A percentile compares a stretch with the other conserved stretches of the same genome.
These are phyloP conservation scores for Coemansia reversa DNA, from an alignment of 192 early-diverging fungal species.

Conservation along the genomic window DNA sequence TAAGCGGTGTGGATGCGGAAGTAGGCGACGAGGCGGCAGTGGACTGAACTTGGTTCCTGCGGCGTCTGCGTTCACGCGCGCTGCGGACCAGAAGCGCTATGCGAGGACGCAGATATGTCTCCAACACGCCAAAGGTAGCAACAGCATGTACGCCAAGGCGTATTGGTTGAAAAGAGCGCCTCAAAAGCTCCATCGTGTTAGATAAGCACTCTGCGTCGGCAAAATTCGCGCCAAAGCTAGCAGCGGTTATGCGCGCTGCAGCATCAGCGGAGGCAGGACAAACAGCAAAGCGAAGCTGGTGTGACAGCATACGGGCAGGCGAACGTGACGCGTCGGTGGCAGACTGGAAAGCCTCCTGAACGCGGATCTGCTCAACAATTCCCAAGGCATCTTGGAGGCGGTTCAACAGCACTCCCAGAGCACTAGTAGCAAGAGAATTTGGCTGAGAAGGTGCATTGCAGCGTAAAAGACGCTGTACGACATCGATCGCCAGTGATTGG, in stretches of 20 bases:
- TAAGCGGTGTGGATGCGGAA: neutral
- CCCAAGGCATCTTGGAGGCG: conserved; percentile 72
- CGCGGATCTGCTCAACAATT: conserved; percentile 60
- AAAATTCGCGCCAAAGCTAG: conserved; percentile 48
- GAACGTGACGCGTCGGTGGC: conserved; percentile 40
- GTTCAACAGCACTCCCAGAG: conserved; percentile 58
- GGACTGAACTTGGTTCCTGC: neutral
- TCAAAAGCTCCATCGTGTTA: conserved; percentile 18
- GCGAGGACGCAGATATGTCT: conserved; percentile 74
- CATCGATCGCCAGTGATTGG: neutral
- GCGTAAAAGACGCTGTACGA: neutral
- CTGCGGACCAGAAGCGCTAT: conserved; percentile 40
- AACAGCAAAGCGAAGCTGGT: conserved; percentile 70
- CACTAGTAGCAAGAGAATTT: conserved; percentile 9
- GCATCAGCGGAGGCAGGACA: conserved; percentile 50
- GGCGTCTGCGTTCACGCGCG: neutral
- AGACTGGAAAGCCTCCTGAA: conserved; percentile 61
- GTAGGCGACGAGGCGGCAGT: neutral
- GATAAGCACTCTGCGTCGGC: neutral
- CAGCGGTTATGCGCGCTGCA: neutral
- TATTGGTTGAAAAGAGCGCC: conserved; percentile 41
- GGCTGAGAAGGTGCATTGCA: neutral
- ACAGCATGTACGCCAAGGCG: conserved; percentile 84
- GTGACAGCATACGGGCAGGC: conserved; percentile 67
- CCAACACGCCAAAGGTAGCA: conserved; percentile 75